Conservation (phyloP, 2,329 filamentous ascomycete species). For the Didymella arachidicola region DNA sequence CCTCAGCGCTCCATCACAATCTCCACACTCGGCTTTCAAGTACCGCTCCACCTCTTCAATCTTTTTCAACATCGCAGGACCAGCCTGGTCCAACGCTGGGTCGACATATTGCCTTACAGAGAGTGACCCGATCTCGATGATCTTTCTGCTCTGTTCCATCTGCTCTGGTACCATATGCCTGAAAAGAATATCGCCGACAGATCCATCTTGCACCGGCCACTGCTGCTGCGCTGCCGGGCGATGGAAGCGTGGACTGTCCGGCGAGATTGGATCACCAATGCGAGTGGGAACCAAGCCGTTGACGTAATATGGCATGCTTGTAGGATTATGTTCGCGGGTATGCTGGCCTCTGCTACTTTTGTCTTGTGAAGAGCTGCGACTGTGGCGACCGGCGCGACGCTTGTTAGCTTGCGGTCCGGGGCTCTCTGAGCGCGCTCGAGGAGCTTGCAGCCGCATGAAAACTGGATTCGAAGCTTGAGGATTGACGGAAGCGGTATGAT, state of each 20-base stretch:
- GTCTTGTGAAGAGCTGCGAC: background rate
- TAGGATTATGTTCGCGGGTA: background rate
- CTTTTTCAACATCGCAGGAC: constrained; percentile 16
- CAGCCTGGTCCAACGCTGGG: background rate
- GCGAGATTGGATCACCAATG: constrained; percentile 28
- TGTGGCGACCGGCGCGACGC: constrained; percentile 2
- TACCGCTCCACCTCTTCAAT: constrained; percentile 32
- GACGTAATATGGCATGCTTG: constrained; percentile 14
- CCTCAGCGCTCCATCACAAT: constrained; percentile 26
- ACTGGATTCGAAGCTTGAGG: constrained; percentile 26
- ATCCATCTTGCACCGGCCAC: background rate
- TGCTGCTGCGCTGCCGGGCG: background rate
- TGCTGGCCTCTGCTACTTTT: constrained; percentile 1
- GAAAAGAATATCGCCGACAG: constrained; percentile 8
- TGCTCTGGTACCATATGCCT: constrained; percentile 36
- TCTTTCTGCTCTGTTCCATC: constrained; percentile 27
- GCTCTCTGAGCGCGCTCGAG: constrained; percentile 18
- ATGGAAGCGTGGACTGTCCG: background rate
- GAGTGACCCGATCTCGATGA: constrained; percentile 46
- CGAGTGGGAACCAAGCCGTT: constrained; percentile 20
- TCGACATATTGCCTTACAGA: constrained; percentile 24
- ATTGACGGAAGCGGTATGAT: constrained; percentile 15
- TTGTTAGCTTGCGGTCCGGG: constrained; percentile 6
- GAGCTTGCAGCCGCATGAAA: constrained; percentile 35
- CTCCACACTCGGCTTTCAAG: constrained; percentile 16